Evolutionary conservation across 345 rosid species (phyloP).

Genomic region (Carallia pectinifolia): DNA sequence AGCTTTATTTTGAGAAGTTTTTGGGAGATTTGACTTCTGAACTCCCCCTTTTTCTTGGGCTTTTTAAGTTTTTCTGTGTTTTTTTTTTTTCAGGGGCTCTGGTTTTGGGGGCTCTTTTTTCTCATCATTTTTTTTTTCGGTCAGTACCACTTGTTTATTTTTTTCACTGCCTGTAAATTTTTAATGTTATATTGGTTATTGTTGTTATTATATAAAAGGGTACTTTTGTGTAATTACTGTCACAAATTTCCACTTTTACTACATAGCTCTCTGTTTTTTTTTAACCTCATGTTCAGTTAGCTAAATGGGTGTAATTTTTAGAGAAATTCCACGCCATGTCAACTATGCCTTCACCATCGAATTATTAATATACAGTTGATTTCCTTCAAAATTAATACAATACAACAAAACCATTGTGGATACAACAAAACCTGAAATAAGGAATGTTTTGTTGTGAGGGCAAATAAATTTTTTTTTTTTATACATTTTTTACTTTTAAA

Average conservation of each 20-base stretch:
- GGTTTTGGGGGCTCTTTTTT: slow-evolving; percentile 11
- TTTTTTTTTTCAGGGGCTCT: slow-evolving; percentile 8
- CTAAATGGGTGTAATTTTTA: too few relatives aligned
- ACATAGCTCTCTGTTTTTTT: too few relatives aligned
- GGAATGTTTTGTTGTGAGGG: too few relatives aligned
- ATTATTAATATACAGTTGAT: too few relatives aligned
- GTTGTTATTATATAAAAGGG: not conserved
- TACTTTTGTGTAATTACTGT: not conserved
- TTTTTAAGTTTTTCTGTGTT: not conserved
- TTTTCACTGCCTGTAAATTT: slow-evolving; percentile 10
- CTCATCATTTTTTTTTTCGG: not conserved
- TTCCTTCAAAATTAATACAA: too few relatives aligned
- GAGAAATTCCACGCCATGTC: too few relatives aligned
- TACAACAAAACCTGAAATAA: too few relatives aligned
- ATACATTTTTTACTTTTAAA: too few relatives aligned
- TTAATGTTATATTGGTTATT: not conserved
- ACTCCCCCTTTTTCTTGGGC: not conserved
- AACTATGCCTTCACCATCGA: too few relatives aligned
- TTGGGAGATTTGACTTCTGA: slow-evolving; percentile 18
- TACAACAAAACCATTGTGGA: too few relatives aligned
- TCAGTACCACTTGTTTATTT: not conserved
- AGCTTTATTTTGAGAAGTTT: slow-evolving; percentile 6
- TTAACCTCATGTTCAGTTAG: too few relatives aligned
- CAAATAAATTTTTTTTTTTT: too few relatives aligned
- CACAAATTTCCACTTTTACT: not conserved